Evolutionary conservation across 345 rosid species (phyloP), one percentile per base, ranked within the genome.

Genomic region (Arabidopsis arenosa): DNA sequence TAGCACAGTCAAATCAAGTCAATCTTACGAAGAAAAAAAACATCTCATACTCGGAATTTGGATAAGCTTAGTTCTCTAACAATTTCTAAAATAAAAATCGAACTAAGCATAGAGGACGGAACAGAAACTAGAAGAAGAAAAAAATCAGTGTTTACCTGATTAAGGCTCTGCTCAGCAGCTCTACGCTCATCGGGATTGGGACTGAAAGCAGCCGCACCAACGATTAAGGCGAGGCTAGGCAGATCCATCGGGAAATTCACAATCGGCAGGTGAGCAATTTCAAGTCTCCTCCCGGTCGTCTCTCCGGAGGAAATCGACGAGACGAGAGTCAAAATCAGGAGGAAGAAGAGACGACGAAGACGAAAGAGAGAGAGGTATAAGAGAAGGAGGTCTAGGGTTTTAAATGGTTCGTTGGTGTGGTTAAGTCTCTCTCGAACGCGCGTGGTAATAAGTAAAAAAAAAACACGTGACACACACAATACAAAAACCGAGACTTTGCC

Each of bases 151-250:
- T 17, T 14, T 5, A 92, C 99, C 98, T 96, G 93, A 84, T 84
- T 82, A 76, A 96, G 99, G 61, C 84, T 93, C 6, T 86, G 92
- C 81, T 96, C 98, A 18, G 91, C 99, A 0, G 91, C 97, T 77
- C 80, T 89, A 81, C 97, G 98, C 73, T 96, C 98, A 41, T 88
- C 86, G 0, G 92, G 98, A 70, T 91, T 89, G 51, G 92, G 88
- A 75, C 98, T 96, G 14, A 90, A 93, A 77, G 82, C 75, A 28
- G 96, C 97, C 21, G 81, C 78, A 30, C 86, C 96, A 65, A 96
- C 88, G 72, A 91, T 80, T 40, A 84, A 64, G 23, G 90, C 87
- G 11, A 96, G 93, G 75, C 81, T 82, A 4, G 85, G 87, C 63
- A 89, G 96, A 93, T 95, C 99, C 99, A 95, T 94, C 9, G 51